These are phyloP conservation scores for Tylopilus rubrobrunneus DNA, from an alignment of 768 basidiomycete species.

Conservation along the genomic window DNA sequence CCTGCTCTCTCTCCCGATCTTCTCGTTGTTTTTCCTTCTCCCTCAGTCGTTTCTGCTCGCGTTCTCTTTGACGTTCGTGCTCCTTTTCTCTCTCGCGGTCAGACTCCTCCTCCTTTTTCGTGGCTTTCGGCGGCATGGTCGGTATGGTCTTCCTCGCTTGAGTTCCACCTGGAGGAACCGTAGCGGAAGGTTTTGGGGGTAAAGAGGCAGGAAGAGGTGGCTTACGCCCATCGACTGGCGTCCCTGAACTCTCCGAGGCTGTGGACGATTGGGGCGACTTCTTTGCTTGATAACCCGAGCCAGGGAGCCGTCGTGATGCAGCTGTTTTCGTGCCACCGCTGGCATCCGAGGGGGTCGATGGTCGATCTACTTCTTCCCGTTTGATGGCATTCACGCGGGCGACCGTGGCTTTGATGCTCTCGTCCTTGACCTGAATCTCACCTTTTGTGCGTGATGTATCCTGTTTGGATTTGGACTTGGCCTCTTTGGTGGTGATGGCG, in stretches of 20 bases:
- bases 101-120: constrained; percentile 26
- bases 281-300: constrained; percentile 45
- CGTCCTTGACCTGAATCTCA: constrained; percentile 38
- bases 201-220: constrained; percentile 29
- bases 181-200: constrained; percentile 33
- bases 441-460: constrained; percentile 30
- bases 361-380: constrained; percentile 22
- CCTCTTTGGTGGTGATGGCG: constrained; percentile 42
- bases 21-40: constrained; percentile 24
- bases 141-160: constrained; percentile 31
- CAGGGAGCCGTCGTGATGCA: constrained; percentile 37
- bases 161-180: constrained; percentile 19
- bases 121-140: constrained; percentile 14
- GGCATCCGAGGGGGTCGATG: constrained; percentile 16
- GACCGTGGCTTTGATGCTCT: constrained; percentile 29
- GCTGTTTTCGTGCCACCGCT: constrained; percentile 16
- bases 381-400: constrained; percentile 30
- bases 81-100: constrained; percentile 26
- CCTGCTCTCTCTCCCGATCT: constrained; percentile 19
- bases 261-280: constrained; percentile 26
- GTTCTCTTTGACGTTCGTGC: constrained; percentile 23
- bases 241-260: constrained; percentile 23
- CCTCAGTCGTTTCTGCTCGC: constrained; percentile 22
- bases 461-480: constrained; percentile 37
- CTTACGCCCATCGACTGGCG: constrained; percentile 29